Evolutionary conservation across 371 early-diverging fungal genomes (phyloP).

Genomic region (Mucor circinelloides): DNA sequence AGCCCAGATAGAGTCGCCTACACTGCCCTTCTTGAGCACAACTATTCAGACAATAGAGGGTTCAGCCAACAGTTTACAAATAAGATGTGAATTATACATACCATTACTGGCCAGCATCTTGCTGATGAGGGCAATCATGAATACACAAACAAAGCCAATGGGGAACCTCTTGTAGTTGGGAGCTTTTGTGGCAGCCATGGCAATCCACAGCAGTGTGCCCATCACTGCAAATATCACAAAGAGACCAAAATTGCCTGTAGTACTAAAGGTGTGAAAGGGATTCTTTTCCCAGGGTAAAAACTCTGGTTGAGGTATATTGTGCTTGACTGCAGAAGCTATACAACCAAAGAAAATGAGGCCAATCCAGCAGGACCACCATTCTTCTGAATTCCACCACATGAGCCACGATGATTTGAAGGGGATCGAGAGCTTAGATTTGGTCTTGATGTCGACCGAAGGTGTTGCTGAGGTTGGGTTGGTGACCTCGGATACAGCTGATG

Average conservation of each 20-base stretch:
- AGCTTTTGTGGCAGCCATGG: constrained; percentile 42
- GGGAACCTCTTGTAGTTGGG: constrained; percentile 48
- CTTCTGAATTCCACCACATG: constrained; percentile 67
- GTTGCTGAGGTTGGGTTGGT: neutral
- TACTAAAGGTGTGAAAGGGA: constrained; percentile 56
- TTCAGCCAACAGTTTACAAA: neutral
- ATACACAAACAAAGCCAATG: constrained; percentile 52
- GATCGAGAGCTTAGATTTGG: neutral
- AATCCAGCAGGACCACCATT: constrained; percentile 71
- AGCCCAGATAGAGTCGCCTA: constrained; percentile 69
- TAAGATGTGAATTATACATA: constrained; percentile 11
- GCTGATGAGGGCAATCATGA: constrained; percentile 52
- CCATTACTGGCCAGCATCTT: constrained; percentile 63
- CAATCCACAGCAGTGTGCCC: constrained; percentile 54
- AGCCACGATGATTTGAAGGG: constrained; percentile 35
- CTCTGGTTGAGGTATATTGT: constrained; percentile 50
- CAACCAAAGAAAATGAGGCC: constrained; percentile 63
- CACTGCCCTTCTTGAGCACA: constrained; percentile 47
- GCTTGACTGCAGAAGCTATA: constrained; percentile 48
- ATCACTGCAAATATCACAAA: constrained; percentile 55
- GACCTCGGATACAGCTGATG: neutral
- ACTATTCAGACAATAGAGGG: constrained; percentile 15
- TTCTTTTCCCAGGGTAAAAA: constrained; percentile 54
- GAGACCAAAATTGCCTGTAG: constrained; percentile 45
- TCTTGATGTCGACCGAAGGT: neutral